Base-by-base conservation (phyloP, 2,329 filamentous ascomycete species). In the Calonectria pseudoturangicola region DNA sequence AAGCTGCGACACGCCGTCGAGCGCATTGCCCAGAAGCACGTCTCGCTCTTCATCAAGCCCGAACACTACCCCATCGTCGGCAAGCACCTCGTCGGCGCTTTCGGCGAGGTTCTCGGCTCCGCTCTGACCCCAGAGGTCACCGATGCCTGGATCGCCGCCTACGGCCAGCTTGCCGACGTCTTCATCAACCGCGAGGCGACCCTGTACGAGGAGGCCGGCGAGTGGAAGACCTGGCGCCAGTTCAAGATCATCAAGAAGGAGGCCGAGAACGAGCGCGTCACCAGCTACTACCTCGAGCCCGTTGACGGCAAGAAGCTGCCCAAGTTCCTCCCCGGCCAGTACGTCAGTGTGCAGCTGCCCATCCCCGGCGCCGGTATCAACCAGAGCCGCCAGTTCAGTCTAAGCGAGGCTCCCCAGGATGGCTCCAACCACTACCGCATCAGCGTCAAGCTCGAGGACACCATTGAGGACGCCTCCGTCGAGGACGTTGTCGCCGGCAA, bases 1-100 rank as follows among this genome's bases (percentile, higher is more conserved):
- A 89, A 86, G 25, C 87, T 95, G 5, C 82, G 82, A 15, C 87
- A 89, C 39, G 85, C 85, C 41, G 86, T 91, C 16, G 92, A 94
- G 82, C 89, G 92, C 78, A 95, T 96, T 75, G 92, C 92, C 70
- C 91, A 95, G 79, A 95, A 95, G 85, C 94, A 96, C 80, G 93
- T 89, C 28, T 93, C 91, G 1, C 87, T 96, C n/a, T 91, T 90
- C 80, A 89, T 96, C 79, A 85, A 87, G 75, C 88, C 93, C 0
- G 92, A 92, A 27, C 92, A 95, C 66, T 96, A 96, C 81, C 84
- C 87, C 66, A 89, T 95, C 39, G 93, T 96, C 2, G 94, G 92
- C 50, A 88, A 90, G 74, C 88, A 92, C 81, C 88, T 96, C 1
- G 86, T 96, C 21, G 89, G 87, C 62, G 92, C 93, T 2, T 93